Evolutionary conservation across 257 asterid species (phyloP), one percentile per base, ranked within the genome.

Genomic region (Solanum chiquidenum): DNA sequence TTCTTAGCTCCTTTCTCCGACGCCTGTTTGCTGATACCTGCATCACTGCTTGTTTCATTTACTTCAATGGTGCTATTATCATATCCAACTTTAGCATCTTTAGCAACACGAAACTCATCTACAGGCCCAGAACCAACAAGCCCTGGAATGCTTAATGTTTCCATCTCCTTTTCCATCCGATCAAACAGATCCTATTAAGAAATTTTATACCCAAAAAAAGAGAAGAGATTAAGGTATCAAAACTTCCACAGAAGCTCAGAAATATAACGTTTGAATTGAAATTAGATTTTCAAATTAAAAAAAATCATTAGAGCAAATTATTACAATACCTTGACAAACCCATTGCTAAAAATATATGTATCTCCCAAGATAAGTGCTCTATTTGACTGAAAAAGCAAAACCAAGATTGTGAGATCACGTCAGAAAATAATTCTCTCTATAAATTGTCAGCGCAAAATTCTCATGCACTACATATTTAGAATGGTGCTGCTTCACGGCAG

Each of bases 341-440:
- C 90, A 86, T 90, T 92, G 89, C 99, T 92, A 83, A 97, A 96
- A 86, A 96, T 86, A 90, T 94, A 96, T 60, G 98, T 93, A 62
- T 97, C 99, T 89, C 98, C 99, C 90, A 97, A 91, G 88, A 96
- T 72, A 90, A 91, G 93, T 8, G 94, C 98, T 92, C 93, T 93
- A 89, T 91, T 89, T 42, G 98, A 92, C 99, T 97, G 98, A 72
- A 90, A 91, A 82, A 80, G 88, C 37, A 89, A 76, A 74, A 91
- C 66, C 91, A 87, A 86, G 46, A 38, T 58, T 69, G 90, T 49
- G 35, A 35, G 86, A 71, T 85, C 37, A 60, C 49, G 23, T 20
- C 80, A 49, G 88, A 91, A 84, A 40, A 87, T 87, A 83, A 87
- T n/a, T 37, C 55, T 80, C 42, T 80, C 68, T 29, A 80, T 80